Conservation (phyloP, 306 rosid species). For the Lathyrus aphaca region DNA sequence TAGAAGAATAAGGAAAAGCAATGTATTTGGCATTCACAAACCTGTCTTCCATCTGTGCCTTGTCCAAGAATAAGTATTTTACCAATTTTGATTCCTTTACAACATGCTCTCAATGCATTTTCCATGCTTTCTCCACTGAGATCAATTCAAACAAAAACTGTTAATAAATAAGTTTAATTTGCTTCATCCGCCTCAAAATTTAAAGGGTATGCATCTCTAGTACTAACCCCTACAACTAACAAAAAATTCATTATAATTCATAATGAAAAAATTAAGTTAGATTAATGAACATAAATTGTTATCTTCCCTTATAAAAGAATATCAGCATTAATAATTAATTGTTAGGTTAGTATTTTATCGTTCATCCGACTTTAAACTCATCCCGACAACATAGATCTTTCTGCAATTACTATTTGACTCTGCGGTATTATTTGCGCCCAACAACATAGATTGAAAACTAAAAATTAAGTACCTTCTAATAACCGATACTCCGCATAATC, state of each 20-base stretch:
- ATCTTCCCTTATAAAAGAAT: no score
- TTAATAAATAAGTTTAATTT: constrained; percentile 15
- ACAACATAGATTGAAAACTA: not conserved
- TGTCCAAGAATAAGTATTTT: constrained; percentile 90
- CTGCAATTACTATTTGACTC: no score
- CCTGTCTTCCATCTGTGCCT: constrained; percentile 84
- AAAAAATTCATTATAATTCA: no score
- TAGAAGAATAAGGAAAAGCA: constrained; percentile 18
- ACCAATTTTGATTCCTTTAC: constrained; percentile 92
- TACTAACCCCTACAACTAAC: no score
- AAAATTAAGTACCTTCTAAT: constrained; percentile 68
- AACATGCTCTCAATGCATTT: constrained; percentile 88
- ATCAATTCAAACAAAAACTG: not conserved
- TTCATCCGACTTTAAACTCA: no score
- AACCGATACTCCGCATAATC: constrained; percentile 82
- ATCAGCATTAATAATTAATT: no score
- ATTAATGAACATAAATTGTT: not conserved
- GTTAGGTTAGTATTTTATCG: no score
- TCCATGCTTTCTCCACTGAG: constrained; percentile 96
- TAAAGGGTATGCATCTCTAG: no score
- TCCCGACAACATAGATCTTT: no score
- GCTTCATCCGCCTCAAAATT: not conserved
- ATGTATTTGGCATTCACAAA: constrained; percentile 36
- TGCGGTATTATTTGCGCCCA: no score
- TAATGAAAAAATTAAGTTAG: no score